Base-by-base conservation (phyloP, 768 basidiomycete species). In the Cystoderma amianthinum region DNA sequence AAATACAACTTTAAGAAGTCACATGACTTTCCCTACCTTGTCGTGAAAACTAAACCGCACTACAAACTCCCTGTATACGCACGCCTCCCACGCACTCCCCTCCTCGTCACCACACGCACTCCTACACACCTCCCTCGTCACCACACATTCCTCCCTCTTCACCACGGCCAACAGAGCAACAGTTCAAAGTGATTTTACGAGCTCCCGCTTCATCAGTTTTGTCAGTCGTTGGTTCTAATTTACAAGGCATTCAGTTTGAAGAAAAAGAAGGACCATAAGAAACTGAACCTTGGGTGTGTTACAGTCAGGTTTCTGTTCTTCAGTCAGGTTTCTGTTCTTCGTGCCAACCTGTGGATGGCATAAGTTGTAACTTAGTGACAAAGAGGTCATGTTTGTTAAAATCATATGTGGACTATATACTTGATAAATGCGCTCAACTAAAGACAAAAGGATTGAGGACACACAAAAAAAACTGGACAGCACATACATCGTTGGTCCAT, bases 301-400 rank as follows among this genome's bases (percentile, higher is more conserved):
- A 65, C 90, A 93, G 43, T 82, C 77, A 5, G 78, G 67, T 44
- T 76, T 62, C 53, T 82, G 73, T 56, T 95, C 91, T 55, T 86
- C 80, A 53, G 84, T 70, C 85, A 83, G 86, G 18, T 83, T 81
- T 83, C 45, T 17, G n/a, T 33, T n/a, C 35, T n/a, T n/a, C n/a
- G n/a, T n/a, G n/a, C n/a, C n/a, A n/a, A n/a, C n/a, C n/a, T n/a
- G n/a, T n/a, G n/a, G n/a, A n/a, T n/a, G n/a, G n/a, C n/a, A n/a
- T n/a, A n/a, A n/a, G n/a, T n/a, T n/a, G n/a, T n/a, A n/a, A n/a
- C n/a, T n/a, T n/a, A n/a, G 51, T 55, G 61, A 77, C 90, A n/a
- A n/a, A n/a, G n/a, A n/a, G n/a, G n/a, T n/a, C n/a, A n/a, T n/a
- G 77, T 61, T 85, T 85, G 56, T 88, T 82, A 64, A 93, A 93